Evolutionary conservation across 2,329 filamentous ascomycete genomes (phyloP).

Genomic region (Paecilomyces dactylethromorphus): DNA sequence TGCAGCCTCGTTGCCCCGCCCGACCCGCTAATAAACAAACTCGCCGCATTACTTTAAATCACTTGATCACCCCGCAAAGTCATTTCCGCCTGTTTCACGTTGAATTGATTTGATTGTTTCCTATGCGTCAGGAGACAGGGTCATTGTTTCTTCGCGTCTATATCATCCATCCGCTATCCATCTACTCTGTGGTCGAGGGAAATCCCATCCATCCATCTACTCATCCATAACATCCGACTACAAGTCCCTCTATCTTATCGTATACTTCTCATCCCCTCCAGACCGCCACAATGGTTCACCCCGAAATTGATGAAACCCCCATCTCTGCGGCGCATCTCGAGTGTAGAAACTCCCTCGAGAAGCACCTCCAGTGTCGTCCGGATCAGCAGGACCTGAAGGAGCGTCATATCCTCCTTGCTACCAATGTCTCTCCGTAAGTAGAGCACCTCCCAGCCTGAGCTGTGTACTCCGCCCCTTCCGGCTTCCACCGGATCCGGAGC

Average conservation of each 20-base stretch:
- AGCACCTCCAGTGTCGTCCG: conserved; percentile 65
- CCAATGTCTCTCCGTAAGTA: conserved; percentile 58
- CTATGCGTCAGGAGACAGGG: not conserved
- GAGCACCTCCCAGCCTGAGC: not conserved
- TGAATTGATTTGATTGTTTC: not conserved
- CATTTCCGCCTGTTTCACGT: not conserved
- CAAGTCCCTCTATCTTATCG: not conserved
- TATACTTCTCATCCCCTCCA: not conserved
- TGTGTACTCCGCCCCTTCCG: not conserved
- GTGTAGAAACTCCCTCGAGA: conserved; percentile 62
- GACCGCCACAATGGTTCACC: conserved; percentile 8
- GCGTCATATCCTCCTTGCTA: conserved; percentile 61
- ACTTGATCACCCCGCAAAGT: not conserved
- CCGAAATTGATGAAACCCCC: conserved; percentile 49
- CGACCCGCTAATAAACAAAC: not conserved
- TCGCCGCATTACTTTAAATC: not conserved
- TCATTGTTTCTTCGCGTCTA: not conserved
- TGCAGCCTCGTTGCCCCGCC: not conserved
- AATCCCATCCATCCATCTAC: not conserved
- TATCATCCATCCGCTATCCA: not conserved
- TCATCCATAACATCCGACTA: not conserved
- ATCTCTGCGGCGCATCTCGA: conserved; percentile 48
- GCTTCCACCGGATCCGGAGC: not conserved
- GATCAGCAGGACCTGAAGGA: conserved; percentile 60
- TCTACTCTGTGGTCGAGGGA: not conserved